Conservation (phyloP, 305 asterid species). For the Solanum hybrid region DNA sequence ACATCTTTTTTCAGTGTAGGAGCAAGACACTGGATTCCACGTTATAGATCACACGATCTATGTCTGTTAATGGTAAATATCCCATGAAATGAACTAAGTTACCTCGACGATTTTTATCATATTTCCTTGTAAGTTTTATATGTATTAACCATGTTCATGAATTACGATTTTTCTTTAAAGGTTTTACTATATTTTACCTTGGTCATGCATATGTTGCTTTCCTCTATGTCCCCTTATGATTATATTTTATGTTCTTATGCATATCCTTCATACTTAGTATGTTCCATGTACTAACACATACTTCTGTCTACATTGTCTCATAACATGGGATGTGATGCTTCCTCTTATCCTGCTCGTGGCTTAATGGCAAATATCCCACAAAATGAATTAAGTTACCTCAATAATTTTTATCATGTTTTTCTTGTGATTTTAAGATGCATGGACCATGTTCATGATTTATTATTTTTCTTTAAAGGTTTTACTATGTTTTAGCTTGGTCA, state of each 20-base stretch:
- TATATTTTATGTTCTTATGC: no score
- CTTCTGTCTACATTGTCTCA: not conserved
- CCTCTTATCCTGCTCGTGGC: not conserved
- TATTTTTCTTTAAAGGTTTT: not conserved
- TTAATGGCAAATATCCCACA: not conserved
- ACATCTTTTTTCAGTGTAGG: not conserved
- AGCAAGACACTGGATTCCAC: not conserved
- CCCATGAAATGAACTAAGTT: not conserved
- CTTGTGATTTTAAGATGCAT: not conserved
- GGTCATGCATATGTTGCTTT: not conserved
- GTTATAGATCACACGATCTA: not conserved
- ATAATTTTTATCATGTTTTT: no score
- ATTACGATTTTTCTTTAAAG: not conserved
- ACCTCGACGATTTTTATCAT: no score
- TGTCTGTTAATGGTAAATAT: not conserved
- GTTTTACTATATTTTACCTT: not conserved
- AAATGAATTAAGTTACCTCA: not conserved
- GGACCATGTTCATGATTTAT: not conserved
- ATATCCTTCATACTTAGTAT: no score
- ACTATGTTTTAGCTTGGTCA: not conserved
- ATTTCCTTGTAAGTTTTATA: no score
- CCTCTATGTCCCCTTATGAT: no score
- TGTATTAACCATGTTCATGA: not conserved
- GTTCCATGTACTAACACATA: not conserved
- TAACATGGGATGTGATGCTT: not conserved